Base-by-base conservation (phyloP, 257 asterid species). In the Solanum acaule region DNA sequence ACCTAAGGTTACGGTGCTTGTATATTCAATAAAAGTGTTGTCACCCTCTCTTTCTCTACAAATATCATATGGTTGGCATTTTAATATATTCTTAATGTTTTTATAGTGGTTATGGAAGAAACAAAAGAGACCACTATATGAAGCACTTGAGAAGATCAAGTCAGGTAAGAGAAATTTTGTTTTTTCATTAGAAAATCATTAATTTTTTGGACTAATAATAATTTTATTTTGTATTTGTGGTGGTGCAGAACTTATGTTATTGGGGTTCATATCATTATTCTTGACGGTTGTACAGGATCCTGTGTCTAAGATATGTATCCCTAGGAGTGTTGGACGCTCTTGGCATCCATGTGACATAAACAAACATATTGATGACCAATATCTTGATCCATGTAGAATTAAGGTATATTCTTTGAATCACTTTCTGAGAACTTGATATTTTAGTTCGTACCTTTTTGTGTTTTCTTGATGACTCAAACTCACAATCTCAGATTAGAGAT, bases 71-170 rank as follows among this genome's bases (percentile, higher is more conserved):
- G 18, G 8, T 23, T 75, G 29, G 5, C 82, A 35, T 75, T 75
- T 75, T 34, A 35, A 72, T 4, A 16, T 31, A 15, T 18, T 20
- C 29, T 22, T 35, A 75, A 10, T 23, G 23, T 35, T 72, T 75
- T 75, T 75, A 33, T 87, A 87, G 91, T 90, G 91, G 91, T 44
- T 90, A 16, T 87, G 59, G 42, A 90, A 67, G 70, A 87, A 77
- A 29, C 90, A 73, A 44, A 90, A 90, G 77, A 85, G 77, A 40
- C 87, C 91, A 34, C 85, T 90, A 2, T 79, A 68, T 67, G 90
- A 90, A 85, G 90, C 91, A 67, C 90, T 90, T 5, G 91, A 90
- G 84, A 87, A 87, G 90, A 87, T 87, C 85, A 90, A 90, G 82
- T 78, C 90, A 15, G 91, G 91, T 88, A 77, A 31, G 10, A 75